Conservation (phyloP, 2,329 filamentous ascomycete genomes). For the Thielaviopsis cerberus region DNA sequence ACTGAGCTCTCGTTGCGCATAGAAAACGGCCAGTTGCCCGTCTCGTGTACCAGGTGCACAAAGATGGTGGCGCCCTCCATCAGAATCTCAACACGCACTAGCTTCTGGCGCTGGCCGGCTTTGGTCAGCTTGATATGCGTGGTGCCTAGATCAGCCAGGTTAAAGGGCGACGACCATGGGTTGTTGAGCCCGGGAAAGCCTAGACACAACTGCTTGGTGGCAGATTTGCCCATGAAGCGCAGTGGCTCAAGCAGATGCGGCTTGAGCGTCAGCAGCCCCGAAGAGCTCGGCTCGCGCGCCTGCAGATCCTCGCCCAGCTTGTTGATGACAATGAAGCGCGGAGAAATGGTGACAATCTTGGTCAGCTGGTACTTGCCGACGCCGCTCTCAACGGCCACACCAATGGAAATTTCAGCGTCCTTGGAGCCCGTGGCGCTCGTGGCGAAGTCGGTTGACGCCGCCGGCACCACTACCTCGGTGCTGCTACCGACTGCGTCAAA, state of each 20-base stretch:
- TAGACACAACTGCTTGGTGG: constrained; percentile 74
- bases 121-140: constrained; percentile 88
- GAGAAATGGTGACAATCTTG: constrained; percentile 82
- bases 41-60: constrained; percentile 74
- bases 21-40: constrained; percentile 92
- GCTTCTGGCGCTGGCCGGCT: constrained; percentile 68
- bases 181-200: constrained; percentile 91
- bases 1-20: constrained; percentile 97
- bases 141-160: constrained; percentile 84
- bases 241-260: constrained; percentile 67
- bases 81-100: constrained; percentile 74
- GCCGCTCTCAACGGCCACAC: constrained; percentile 73
- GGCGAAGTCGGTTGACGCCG: constrained; percentile 19
- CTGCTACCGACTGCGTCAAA: constrained; percentile 94
- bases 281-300: constrained; percentile 80
- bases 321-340: constrained; percentile 86
- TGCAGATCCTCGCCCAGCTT: constrained; percentile 76
- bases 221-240: constrained; percentile 70
- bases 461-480: constrained; percentile 68
- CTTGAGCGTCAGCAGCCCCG: constrained; percentile 61
- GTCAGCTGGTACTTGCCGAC: constrained; percentile 97
- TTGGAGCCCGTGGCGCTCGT: constrained; percentile 15
- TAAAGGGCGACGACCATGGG: constrained; percentile 94
- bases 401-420: constrained; percentile 71
- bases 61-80: constrained; percentile 91